Base-by-base conservation (phyloP, 2,329 filamentous ascomycete species). In the Pestalotiopsis fici region DNA sequence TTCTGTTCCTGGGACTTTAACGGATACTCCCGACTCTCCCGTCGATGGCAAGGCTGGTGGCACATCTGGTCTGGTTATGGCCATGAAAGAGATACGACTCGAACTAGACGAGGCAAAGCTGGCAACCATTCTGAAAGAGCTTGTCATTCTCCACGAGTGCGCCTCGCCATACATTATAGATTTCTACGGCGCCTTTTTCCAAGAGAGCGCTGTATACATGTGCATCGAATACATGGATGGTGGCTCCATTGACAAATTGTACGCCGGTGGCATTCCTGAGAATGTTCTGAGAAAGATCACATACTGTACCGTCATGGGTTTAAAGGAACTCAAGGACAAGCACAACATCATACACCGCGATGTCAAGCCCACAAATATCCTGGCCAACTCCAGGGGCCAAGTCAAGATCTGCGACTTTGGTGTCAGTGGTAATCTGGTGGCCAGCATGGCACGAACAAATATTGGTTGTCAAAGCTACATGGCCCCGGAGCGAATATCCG, bases 141-240 rank as follows among this genome's bases (percentile, higher is more conserved):
- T 99, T 60, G 94, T 99, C 75, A 95, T 99, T 70, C 85, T 99
- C 2, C 96, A 99, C 81, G 93, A 96, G 73, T 99, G 96, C 76
- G 86, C 96, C 3, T 98, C 94, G 2, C 95, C 96, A 0, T 97
- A 95, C 80, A 98, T 99, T 73, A 96, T 99, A 79, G 95, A 99
- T 77, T 99, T 99, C 75, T 99, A 98, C 78, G 96, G 96, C 0
- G 96, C 96, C 4, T 99, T 99, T 79, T 99, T 98, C 85, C 96
- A 99, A 77, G 96, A 99, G 82, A 95, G 96, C 31, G 96, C 96
- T 0, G 96, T 99, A 1, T 99, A 99, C 80, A 98, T 99, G 79
- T 99, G 96, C 81, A 97, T 99, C 79, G 96, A 99, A 81, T 97
- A 94, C 81, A 99, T 99, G 96, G 95, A 99, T 77, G 96, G 96